Evolutionary conservation across 2,329 filamentous ascomycete genomes (phyloP).

Genomic region (Colletotrichum chrysophilum): DNA sequence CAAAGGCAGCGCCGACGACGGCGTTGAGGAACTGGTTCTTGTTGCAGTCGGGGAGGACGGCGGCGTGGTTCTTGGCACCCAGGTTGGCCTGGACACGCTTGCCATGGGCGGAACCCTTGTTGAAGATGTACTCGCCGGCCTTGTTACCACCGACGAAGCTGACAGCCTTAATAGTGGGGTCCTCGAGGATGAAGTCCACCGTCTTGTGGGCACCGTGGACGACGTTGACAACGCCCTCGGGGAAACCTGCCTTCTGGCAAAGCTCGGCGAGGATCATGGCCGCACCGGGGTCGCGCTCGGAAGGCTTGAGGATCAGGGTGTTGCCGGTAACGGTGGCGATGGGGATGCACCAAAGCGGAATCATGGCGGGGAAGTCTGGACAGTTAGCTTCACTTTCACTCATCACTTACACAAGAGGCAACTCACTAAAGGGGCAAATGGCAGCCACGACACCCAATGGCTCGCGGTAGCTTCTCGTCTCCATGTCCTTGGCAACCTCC

Average conservation of each 20-base stretch:
- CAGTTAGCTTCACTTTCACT: constrained; percentile 5
- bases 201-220: constrained; percentile 82
- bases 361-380: constrained; percentile 90
- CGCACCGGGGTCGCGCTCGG: constrained; percentile 83
- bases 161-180: constrained; percentile 84
- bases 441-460: constrained; percentile 81
- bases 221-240: constrained; percentile 81
- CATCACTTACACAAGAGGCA: background rate
- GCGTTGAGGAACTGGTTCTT: constrained; percentile 90
- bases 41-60: constrained; percentile 84
- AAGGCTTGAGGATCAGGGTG: constrained; percentile 84
- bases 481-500: constrained; percentile 89
- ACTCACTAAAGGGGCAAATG: constrained; percentile 85
- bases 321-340: constrained; percentile 86
- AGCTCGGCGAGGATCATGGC: constrained; percentile 87
- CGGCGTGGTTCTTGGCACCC: constrained; percentile 88
- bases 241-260: constrained; percentile 80
- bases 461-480: constrained; percentile 83
- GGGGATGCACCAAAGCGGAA: constrained; percentile 89
- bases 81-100: constrained; percentile 90
- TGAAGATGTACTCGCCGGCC: constrained; percentile 87
- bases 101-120: constrained; percentile 79
- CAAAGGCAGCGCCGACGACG: constrained; percentile 83
- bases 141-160: constrained; percentile 88
- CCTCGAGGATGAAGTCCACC: constrained; percentile 86